These are phyloP conservation scores for Wickerhamiella allomyrinae DNA, from an alignment of 805 yeast genomes.

Conservation along the genomic window DNA sequence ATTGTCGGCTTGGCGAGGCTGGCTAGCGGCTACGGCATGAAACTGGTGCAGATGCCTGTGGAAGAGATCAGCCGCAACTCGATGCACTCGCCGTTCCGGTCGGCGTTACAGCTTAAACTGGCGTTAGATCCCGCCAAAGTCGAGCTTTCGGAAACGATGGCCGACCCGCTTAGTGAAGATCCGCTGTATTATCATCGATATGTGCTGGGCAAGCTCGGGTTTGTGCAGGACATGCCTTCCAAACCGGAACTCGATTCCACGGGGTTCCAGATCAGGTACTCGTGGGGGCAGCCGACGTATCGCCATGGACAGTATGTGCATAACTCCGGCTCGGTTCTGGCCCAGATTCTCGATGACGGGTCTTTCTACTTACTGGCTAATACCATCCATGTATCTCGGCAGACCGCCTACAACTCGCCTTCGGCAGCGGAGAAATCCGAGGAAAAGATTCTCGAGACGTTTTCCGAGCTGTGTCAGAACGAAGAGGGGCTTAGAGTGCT, in stretches of 20 bases:
- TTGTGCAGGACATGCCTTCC: slow-evolving; percentile 44
- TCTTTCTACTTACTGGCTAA: slow-evolving; percentile 75
- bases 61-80: slow-evolving; percentile 70
- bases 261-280: slow-evolving; percentile 55
- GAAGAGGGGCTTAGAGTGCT: slow-evolving; percentile 34
- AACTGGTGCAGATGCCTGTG: slow-evolving; percentile 81
- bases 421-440: slow-evolving; percentile 13
- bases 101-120: slow-evolving; percentile 55
- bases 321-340: slow-evolving; percentile 74
- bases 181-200: slow-evolving; percentile 58
- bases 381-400: slow-evolving; percentile 64
- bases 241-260: slow-evolving; percentile 45
- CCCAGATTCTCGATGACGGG: slow-evolving; percentile 70
- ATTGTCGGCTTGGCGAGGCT: slow-evolving; percentile 63
- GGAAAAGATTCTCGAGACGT: slow-evolving; percentile 44
- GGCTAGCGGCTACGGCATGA: slow-evolving; percentile 74
- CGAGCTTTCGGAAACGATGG: slow-evolving; percentile 6
- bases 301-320: slow-evolving; percentile 77
- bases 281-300: slow-evolving; percentile 53
- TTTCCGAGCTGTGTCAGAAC: slow-evolving; percentile 47
- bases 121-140: slow-evolving; percentile 38
- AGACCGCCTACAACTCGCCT: slow-evolving; percentile 26
- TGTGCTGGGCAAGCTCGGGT: slow-evolving; percentile 54
- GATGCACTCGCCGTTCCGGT: slow-evolving; percentile 69
- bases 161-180: slow-evolving; percentile 17